Evolutionary conservation across 2,329 filamentous ascomycete species (phyloP), one percentile per base, ranked within the genome.

Genomic region (Blumeriella jaapii): DNA sequence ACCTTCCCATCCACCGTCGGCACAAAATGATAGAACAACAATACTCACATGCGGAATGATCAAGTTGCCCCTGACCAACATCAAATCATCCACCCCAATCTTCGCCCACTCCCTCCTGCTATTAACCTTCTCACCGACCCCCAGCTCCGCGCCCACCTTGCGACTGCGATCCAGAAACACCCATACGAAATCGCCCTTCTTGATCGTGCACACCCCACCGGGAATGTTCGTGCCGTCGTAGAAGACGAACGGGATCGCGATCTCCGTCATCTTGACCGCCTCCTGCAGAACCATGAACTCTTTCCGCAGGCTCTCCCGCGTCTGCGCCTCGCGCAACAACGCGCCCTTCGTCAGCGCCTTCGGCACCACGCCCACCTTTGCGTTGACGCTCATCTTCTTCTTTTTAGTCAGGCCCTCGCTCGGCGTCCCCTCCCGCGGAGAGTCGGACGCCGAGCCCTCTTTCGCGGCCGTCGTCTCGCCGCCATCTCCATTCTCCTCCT

Each of bases 121-220:
- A 55, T 68, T 63, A 61, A 37, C 61, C 40, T 61, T 73, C 38
- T 67, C 76, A 31, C 78, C 81, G 1, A 87, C 81, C 1, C 81
- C 81, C 26, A 85, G 61, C 51, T 91, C 78, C 2, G 87, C 87
- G 9, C 86, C 89, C 1, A 94, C 78, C 57, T 94, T 95, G 43
- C 89, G 71, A 51, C 85, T 91, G 53, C 82, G 78, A 59, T 98
- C 91, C 2, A 98, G 64, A 46, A 96, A 94, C 1, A 95, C 63
- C 91, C 91, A 96, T 16, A 93, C 69, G 38, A 77, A 80, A 53
- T 96, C 91, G 7, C 91, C 89, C 60, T 98, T 98, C 59, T 86
- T 93, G 32, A 96, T 73, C 40, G 79, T 78, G 30, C 89, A 87
- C 10, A 71, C 71, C 1, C 89, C 87, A 11, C 86, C 85, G 0